Evolutionary conservation across 176 grass and related monocot species (phyloP), one percentile per base, ranked within the genome.

Genomic region (Ampelocalamus luodianensis): DNA sequence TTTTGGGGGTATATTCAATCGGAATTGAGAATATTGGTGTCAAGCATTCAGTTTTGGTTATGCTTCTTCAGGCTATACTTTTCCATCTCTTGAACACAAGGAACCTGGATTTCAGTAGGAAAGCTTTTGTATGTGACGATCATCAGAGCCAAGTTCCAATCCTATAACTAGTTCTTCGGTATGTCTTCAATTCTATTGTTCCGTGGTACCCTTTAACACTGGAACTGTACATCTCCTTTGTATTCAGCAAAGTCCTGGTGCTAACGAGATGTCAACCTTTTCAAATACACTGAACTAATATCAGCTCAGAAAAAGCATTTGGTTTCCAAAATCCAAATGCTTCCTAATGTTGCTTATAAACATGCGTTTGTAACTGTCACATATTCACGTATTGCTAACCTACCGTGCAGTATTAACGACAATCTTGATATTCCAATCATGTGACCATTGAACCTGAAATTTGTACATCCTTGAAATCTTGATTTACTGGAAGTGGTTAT

Each of bases 1-100:
- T 87, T 96, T 96, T 26, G n/a, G 88, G 90, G 42, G 27, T 96
- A 79, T 91, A 85, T 72, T 89, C 93, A 26, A 70, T 96, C 67
- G 88, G 88, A 89, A 89, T 96, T 75, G 86, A 93, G 62, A 90
- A 91, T 77, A 48, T 58, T 46, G 81, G 88, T 71, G 71, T 91
- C n/a, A n/a, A n/a, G n/a, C n/a, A n/a, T n/a, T n/a, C n/a, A n/a
- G n/a, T n/a, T n/a, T n/a, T n/a, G n/a, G n/a, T n/a, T n/a, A n/a
- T n/a, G n/a, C n/a, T n/a, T n/a, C n/a, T n/a, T n/a, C n/a, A n/a
- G n/a, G n/a, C n/a, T n/a, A n/a, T n/a, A n/a, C n/a, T n/a, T 11
- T 56, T 64, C 62, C 93, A 71, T 24, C 50, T 87, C 60, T 87
- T 78, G 67, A 91, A 74, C 78, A 87, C 63, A n/a, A 91, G 68